Conservation (phyloP, 441 rosid species). For the Mallotus japonicus region DNA sequence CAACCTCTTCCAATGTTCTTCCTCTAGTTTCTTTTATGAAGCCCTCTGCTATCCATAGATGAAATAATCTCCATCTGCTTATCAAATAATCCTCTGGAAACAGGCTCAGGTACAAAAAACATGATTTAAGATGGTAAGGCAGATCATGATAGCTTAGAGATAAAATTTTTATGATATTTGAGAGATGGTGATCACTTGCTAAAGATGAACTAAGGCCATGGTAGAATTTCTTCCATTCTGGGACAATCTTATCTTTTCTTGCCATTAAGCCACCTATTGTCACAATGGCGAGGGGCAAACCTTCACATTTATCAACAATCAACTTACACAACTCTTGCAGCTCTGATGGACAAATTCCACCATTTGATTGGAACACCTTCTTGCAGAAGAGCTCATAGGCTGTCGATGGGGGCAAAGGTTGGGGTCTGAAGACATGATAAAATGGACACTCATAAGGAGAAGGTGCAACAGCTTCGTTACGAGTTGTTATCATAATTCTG, state of each 20-base stretch:
- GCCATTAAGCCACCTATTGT: conserved; percentile 14
- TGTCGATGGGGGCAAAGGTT: neutral
- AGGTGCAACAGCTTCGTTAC: neutral
- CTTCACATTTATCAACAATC: conserved; percentile 19
- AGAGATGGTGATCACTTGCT: conserved; percentile 6
- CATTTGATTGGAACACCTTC: conserved; percentile 9
- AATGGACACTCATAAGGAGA: neutral
- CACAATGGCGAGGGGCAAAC: conserved; percentile 19
- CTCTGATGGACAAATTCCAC: neutral
- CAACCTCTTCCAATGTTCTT: conserved; percentile 26
- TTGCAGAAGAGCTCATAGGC: conserved; percentile 7
- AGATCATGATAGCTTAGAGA: conserved; percentile 22
- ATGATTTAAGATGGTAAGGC: conserved; percentile 22
- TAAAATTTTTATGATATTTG: neutral
- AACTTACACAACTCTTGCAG: neutral
- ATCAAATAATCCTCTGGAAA: conserved; percentile 28
- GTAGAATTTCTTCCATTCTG: conserved; percentile 6
- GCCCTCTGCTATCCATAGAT: conserved; percentile 30
- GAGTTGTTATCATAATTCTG: neutral
- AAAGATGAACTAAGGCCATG: conserved; percentile 17
- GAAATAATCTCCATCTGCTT: conserved; percentile 14
- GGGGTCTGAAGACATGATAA: neutral
- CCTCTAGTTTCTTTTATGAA: conserved; percentile 19
- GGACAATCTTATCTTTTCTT: neutral
- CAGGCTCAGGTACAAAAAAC: conserved; percentile 26